A percentile compares a stretch with the other conserved stretches of the same genome.
Evolutionary conservation across 768 basidiomycete genomes (phyloP).

Genomic region (Daedaleopsis sinensis): DNA sequence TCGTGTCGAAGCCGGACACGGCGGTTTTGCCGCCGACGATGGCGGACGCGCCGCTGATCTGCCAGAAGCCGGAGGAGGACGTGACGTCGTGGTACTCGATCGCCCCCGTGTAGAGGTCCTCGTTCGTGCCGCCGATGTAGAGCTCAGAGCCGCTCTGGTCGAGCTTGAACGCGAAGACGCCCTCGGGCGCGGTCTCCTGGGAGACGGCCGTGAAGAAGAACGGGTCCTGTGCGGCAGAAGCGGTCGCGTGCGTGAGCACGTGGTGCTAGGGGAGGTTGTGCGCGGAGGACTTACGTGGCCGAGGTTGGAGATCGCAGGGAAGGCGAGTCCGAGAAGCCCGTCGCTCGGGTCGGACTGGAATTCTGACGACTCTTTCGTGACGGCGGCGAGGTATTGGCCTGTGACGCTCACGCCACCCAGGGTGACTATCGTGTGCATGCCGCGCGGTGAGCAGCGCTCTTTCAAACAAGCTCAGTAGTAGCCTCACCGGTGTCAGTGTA

Average conservation of each 20-base stretch:
- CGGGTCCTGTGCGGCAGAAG: slow-evolving; percentile 20
- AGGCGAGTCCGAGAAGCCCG: slow-evolving; percentile 46
- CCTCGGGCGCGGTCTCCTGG: slow-evolving; percentile 35
- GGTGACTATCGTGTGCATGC: slow-evolving; percentile 5
- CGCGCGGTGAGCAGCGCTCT: neutral
- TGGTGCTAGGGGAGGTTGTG: no score
- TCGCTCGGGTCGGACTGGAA: slow-evolving; percentile 37
- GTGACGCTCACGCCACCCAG: slow-evolving; percentile 33
- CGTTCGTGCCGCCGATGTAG: slow-evolving; percentile 57
- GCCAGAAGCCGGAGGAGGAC: slow-evolving; percentile 28
- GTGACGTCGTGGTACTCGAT: slow-evolving; percentile 33
- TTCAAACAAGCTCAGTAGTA: neutral
- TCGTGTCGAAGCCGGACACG: slow-evolving; percentile 20
- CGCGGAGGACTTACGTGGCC: neutral
- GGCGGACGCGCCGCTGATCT: slow-evolving; percentile 30
- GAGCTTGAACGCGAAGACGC: slow-evolving; percentile 54
- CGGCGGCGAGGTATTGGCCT: slow-evolving; percentile 47
- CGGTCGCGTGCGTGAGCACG: slow-evolving; percentile 11
- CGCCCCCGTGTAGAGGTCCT: slow-evolving; percentile 44
- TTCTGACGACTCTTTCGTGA: slow-evolving; percentile 39
- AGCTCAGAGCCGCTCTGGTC: slow-evolving; percentile 49
- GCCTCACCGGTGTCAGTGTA: slow-evolving; percentile 19
- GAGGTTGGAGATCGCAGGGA: slow-evolving; percentile 22
- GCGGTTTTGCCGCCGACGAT: slow-evolving; percentile 23
- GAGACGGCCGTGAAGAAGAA: slow-evolving; percentile 45